Conservation (phyloP, 805 yeast species). For the Teunomyces stri region DNA sequence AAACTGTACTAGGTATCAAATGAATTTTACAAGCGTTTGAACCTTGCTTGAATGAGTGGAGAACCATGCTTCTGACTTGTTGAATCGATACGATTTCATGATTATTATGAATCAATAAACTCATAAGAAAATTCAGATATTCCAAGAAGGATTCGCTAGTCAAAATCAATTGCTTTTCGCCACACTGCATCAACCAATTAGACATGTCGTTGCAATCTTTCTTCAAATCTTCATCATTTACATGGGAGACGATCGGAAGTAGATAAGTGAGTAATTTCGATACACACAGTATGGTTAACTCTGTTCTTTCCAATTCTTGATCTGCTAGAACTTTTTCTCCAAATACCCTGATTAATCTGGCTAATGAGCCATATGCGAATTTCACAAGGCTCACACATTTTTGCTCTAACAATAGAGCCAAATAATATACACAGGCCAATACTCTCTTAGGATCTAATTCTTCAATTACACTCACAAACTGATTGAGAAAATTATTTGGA, state of each 20-base stretch:
- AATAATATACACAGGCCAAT: conserved; percentile 4
- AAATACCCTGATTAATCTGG: conserved; percentile 21
- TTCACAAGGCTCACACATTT: background rate
- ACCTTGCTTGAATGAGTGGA: conserved; percentile 9
- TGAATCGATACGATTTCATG: conserved; percentile 22
- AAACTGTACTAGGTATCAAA: conserved; percentile 15
- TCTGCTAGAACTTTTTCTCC: conserved; percentile 31
- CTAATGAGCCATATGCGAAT: conserved; percentile 5
- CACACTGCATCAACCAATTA: conserved; percentile 42
- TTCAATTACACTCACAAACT: background rate
- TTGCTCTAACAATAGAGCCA: conserved; percentile 2
- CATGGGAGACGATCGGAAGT: conserved; percentile 24
- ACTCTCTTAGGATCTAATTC: conserved; percentile 1
- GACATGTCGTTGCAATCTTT: conserved; percentile 49
- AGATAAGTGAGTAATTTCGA: conserved; percentile 28
- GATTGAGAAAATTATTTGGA: background rate
- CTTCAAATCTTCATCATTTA: conserved; percentile 19
- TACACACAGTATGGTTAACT: conserved; percentile 32
- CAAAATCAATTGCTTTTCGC: conserved; percentile 37
- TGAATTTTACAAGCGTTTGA: conserved; percentile 19
- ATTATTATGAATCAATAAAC: conserved; percentile 23
- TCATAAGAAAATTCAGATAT: conserved; percentile 32
- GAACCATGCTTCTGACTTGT: conserved; percentile 10
- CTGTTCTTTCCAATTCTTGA: conserved; percentile 37
- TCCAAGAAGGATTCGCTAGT: conserved; percentile 33